A percentile compares a stretch with the other conserved stretches of the same genome.
Conservation (phyloP, 2,329 filamentous ascomycete genomes). For the Aspergillus chevalieri region DNA sequence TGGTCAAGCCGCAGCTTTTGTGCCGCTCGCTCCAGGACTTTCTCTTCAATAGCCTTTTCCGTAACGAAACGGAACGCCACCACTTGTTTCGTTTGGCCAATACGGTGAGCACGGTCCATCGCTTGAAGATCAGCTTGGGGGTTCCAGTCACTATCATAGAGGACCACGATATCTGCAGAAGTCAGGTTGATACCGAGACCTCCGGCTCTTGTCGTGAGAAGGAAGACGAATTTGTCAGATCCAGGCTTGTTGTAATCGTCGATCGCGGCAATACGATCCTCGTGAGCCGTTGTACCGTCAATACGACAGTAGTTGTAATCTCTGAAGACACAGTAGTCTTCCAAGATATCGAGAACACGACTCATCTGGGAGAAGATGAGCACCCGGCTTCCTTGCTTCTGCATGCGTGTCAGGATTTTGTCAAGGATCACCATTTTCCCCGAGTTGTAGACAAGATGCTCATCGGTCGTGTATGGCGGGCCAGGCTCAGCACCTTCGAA, state of each 20-base stretch:
- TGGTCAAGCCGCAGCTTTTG: conserved; percentile 96
- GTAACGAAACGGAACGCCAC: conserved; percentile 95
- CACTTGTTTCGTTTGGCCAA: conserved; percentile 97
- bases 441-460: conserved; percentile 87
- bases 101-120: conserved; percentile 97
- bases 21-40: conserved; percentile 90
- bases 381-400: conserved; percentile 84
- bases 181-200: conserved; percentile 96
- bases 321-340: conserved; percentile 96
- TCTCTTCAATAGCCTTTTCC: conserved; percentile 96
- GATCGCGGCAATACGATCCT: conserved; percentile 94
- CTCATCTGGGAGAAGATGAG: conserved; percentile 99
- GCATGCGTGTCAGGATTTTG: conserved; percentile 76
- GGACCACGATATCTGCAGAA: conserved; percentile 85
- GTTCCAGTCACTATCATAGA: conserved; percentile 99
- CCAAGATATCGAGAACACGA: conserved; percentile 88
- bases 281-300: conserved; percentile 91
- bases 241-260: conserved; percentile 96
- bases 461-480: conserved; percentile 95
- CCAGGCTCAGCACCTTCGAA: conserved; percentile 97
- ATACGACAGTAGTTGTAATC: conserved; percentile 96
- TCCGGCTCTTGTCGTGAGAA: conserved; percentile 91
- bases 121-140: conserved; percentile 96
- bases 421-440: conserved; percentile 98
- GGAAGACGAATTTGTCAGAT: conserved; percentile 94